Evolutionary conservation across 2,329 filamentous ascomycete species (phyloP).

Genomic region (Didymella glomerata): DNA sequence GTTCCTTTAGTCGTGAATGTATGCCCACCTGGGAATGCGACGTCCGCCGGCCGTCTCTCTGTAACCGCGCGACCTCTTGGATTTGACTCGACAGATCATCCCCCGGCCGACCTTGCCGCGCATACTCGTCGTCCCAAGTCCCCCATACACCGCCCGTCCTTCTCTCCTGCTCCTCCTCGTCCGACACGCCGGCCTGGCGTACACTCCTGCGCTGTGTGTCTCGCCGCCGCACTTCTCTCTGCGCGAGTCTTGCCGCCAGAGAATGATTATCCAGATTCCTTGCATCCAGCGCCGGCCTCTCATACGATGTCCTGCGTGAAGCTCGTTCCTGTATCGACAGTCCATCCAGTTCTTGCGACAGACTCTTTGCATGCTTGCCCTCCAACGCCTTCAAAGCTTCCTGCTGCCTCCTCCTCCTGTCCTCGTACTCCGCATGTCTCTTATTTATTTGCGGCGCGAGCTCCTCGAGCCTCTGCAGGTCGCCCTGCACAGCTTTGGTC

Average conservation of each 20-base stretch:
- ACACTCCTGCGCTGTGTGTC: conserved; percentile 43
- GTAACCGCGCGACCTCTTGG: conserved; percentile 57
- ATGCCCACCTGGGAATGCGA: conserved; percentile 38
- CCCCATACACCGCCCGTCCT: conserved; percentile 62
- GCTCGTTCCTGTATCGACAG: conserved; percentile 22
- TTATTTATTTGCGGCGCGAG: conserved; percentile 81
- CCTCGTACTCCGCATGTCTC: conserved; percentile 65
- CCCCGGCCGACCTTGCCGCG: conserved; percentile 54
- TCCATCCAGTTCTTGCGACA: conserved; percentile 37
- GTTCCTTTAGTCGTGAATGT: background rate
- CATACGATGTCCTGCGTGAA: conserved; percentile 35
- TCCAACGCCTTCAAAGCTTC: conserved; percentile 41
- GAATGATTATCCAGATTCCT: conserved; percentile 28
- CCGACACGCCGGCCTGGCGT: conserved; percentile 35
- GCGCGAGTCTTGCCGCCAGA: conserved; percentile 38
- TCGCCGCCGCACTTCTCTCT: conserved; percentile 34
- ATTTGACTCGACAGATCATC: conserved; percentile 63
- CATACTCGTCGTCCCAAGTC: conserved; percentile 63
- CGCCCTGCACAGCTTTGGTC: conserved; percentile 68
- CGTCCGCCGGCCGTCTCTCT: conserved; percentile 36
- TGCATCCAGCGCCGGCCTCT: conserved; percentile 16
- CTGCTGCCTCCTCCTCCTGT: conserved; percentile 36
- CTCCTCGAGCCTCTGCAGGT: conserved; percentile 75
- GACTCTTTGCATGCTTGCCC: conserved; percentile 23
- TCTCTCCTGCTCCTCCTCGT: conserved; percentile 53